Percentiles rank a stretch among this genome's conserved stretches.
These are phyloP conservation scores for Pisolithus tinctorius DNA, from an alignment of 768 basidiomycete genomes.

Conservation along the genomic window DNA sequence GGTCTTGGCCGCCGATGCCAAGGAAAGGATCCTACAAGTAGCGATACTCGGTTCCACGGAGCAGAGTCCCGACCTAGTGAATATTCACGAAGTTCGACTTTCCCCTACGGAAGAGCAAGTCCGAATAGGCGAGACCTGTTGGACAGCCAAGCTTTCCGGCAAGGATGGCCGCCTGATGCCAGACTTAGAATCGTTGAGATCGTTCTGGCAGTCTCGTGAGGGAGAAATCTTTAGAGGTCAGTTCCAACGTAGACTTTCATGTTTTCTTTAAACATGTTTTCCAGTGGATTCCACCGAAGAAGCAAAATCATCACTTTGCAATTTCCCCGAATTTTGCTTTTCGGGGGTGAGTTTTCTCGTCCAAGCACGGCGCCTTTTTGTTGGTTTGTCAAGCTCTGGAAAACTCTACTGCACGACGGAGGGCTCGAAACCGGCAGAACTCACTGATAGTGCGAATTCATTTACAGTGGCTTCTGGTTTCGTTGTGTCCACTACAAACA, in stretches of 20 bases:
- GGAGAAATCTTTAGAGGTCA: slow-evolving; percentile 47
- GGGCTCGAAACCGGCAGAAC: slow-evolving; percentile 20
- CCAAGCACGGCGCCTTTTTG: slow-evolving; percentile 29
- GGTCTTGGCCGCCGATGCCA: slow-evolving; percentile 7
- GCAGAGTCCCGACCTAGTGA: slow-evolving; percentile 29
- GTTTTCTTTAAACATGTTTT: background rate
- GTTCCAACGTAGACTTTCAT: background rate
- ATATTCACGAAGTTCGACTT: slow-evolving; percentile 16
- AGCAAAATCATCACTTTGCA: slow-evolving; percentile 19
- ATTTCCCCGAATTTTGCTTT: slow-evolving; percentile 59
- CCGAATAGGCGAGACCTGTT: slow-evolving; percentile 4
- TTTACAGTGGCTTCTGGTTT: slow-evolving; percentile 69
- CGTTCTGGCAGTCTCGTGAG: slow-evolving; percentile 37
- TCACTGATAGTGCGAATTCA: slow-evolving; percentile 60
- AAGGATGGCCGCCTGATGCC: slow-evolving; percentile 45
- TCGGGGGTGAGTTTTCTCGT: slow-evolving; percentile 28
- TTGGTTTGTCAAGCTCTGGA: slow-evolving; percentile 61
- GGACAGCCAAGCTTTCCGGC: slow-evolving; percentile 22
- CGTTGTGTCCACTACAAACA: slow-evolving; percentile 76
- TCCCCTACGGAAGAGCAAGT: background rate
- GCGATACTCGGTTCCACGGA: slow-evolving; percentile 35
- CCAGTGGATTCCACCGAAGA: slow-evolving; percentile 17
- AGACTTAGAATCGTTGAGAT: slow-evolving; percentile 3
- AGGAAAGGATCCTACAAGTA: slow-evolving; percentile 14
- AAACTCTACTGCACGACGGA: slow-evolving; percentile 51